Base-by-base conservation (phyloP, 1,284 basidiomycete genomes). In the Irpex sp. region DNA sequence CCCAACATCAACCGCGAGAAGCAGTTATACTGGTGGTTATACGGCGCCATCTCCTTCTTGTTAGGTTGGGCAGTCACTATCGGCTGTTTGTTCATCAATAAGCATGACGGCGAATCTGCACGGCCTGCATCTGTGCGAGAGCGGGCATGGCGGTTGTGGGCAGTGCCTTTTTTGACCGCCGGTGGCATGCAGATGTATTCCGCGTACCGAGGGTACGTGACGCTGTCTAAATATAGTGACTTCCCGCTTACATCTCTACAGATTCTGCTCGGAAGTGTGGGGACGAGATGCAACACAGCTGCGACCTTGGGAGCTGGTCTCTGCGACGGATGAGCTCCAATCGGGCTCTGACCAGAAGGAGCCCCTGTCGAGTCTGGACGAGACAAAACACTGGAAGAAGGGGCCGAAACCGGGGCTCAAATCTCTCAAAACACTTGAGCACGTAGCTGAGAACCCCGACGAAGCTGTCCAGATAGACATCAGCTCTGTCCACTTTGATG, bases 1-100 rank as follows among this genome's bases (percentile, higher is more conserved):
- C 65, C 74, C 0, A 78, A 79, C 62, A 76, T 79, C 63, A 79
- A 79, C 67, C 65, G 70, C 5, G 75, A 75, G 17, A 78, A 76
- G 66, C 77, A 77, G 66, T 59, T 77, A n/a, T 75, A 74, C 64
- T 77, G 74, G 76, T 77, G 64, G 64, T 36, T 58, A 17, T 62
- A 72, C 66, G 64, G 58, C 36, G 55, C 73, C 44, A 70, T 74
- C 26, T 34, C 65, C 17, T 13, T 66, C 38, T 64, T 71, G 58
- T 60, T 74, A 40, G 38, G 71, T 44, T 59, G 75, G 59, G 72
- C 70, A 9, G 56, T 78, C 21, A 61, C 70, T 11, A 66, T 76
- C 11, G 60, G 57, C 0, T 64, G 64, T 37, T 44, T 61, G 34
- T 61, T 65, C 57, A 61, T 60, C 26, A 34, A 57, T 21, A 51